Percentiles rank a stretch among this genome's conserved stretches.
These are phyloP conservation scores for Lumnitzera littorea DNA, from an alignment of 345 rosid species.

Conservation along the genomic window DNA sequence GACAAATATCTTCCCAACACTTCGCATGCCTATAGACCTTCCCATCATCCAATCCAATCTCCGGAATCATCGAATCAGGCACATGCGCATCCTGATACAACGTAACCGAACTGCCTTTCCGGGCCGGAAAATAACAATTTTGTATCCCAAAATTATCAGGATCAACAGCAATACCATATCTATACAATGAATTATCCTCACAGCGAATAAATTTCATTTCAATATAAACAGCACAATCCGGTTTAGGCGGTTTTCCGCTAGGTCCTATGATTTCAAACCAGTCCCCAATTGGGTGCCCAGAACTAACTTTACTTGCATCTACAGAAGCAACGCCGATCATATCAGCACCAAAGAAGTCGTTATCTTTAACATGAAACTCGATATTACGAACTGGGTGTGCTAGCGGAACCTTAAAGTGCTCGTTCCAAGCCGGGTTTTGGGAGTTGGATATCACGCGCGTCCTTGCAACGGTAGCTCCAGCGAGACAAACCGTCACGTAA, in stretches of 20 bases:
- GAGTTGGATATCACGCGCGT: constrained; percentile 70
- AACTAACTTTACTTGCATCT: constrained; percentile 21
- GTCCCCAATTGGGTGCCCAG: constrained; percentile 41
- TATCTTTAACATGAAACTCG: constrained; percentile 72
- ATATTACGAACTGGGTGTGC: constrained; percentile 60
- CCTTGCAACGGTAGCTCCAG: constrained; percentile 76
- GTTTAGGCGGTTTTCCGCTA: constrained; percentile 59
- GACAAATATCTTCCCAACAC: constrained; percentile 95
- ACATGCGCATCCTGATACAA: constrained; percentile 84
- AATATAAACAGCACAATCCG: constrained; percentile 48
- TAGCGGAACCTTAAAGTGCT: constrained; percentile 53
- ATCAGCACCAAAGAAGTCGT: constrained; percentile 81
- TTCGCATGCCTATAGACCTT: constrained; percentile 30
- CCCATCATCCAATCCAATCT: constrained; percentile 58
- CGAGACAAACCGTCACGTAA: constrained; percentile 66
- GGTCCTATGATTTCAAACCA: constrained; percentile 60
- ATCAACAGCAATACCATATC: constrained; percentile 31
- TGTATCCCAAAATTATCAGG: constrained; percentile 27
- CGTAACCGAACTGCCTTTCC: constrained; percentile 55
- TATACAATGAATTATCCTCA: constrained; percentile 33
- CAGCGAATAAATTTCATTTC: constrained; percentile 51
- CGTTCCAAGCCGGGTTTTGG: constrained; percentile 61
- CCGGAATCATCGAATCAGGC: constrained; percentile 33
- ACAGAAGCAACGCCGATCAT: constrained; percentile 53
- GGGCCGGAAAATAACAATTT: constrained; percentile 60